Evolutionary conservation across 257 asterid genomes (phyloP).

Genomic region (Jaltomata sinuosa): DNA sequence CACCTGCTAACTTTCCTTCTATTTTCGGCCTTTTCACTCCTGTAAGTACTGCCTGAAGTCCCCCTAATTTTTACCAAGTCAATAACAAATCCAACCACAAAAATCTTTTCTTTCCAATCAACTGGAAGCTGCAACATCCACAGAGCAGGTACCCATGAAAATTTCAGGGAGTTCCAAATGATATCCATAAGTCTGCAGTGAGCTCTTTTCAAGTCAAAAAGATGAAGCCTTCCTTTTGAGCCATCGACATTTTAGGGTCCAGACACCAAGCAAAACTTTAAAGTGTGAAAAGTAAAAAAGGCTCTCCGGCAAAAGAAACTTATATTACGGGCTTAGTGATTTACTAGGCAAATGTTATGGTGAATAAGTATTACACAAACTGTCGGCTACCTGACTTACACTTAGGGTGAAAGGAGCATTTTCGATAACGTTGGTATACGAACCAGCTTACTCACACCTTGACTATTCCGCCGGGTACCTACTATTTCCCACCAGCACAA

Average conservation of each 20-base stretch:
- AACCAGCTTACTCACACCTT: neutral
- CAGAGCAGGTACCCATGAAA: neutral
- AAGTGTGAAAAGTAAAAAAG: neutral
- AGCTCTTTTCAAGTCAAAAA: neutral
- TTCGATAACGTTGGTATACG: no score
- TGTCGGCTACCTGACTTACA: neutral
- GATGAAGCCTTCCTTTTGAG: neutral
- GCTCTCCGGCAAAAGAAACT: neutral
- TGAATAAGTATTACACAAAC: neutral
- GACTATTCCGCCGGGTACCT: neutral
- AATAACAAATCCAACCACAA: neutral
- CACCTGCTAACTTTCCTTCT: neutral
- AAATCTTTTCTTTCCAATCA: neutral
- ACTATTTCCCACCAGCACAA: neutral
- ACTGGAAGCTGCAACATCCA: neutral
- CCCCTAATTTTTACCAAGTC: neutral
- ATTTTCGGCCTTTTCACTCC: neutral
- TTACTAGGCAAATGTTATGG: neutral
- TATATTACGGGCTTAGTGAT: neutral
- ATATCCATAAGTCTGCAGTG: neutral
- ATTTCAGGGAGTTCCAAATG: neutral
- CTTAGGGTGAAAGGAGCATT: neutral
- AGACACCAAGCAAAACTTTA: neutral
- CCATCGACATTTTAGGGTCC: neutral
- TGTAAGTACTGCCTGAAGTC: neutral